Conservation (phyloP, 2,329 filamentous ascomycete genomes). For the Gnomoniopsis smithogilvyi region DNA sequence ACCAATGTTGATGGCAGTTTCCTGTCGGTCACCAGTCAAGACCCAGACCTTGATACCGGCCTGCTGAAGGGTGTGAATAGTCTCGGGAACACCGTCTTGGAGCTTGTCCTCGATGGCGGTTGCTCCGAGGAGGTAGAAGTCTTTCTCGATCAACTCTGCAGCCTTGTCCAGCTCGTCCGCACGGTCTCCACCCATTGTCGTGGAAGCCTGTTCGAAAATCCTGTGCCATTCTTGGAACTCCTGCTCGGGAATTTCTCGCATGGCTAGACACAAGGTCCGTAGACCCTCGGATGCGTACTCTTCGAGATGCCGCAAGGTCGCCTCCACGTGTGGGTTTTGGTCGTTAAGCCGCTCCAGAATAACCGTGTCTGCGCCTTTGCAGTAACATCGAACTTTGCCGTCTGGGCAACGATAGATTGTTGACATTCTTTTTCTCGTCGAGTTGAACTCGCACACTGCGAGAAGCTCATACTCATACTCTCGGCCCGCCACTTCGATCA, state of each 20-base stretch:
- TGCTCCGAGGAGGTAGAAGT: slow-evolving; percentile 86
- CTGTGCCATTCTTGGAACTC: slow-evolving; percentile 86
- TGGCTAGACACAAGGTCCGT: slow-evolving; percentile 88
- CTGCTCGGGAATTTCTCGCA: slow-evolving; percentile 86
- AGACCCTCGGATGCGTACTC: slow-evolving; percentile 97
- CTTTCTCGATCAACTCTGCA: slow-evolving; percentile 89
- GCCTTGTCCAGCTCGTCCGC: slow-evolving; percentile 96
- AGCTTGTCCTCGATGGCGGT: slow-evolving; percentile 97
- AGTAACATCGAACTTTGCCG: slow-evolving; percentile 90
- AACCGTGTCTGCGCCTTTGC: slow-evolving; percentile 96
- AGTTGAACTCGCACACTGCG: slow-evolving; percentile 99
- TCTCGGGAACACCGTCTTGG: slow-evolving; percentile 96
- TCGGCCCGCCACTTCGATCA: slow-evolving; percentile 71
- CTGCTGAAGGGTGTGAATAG: slow-evolving; percentile 93
- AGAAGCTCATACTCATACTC: slow-evolving; percentile 84
- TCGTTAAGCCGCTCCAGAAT: slow-evolving; percentile 86
- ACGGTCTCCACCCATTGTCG: slow-evolving; percentile 87
- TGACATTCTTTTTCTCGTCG: slow-evolving; percentile 95
- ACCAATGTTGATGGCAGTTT: slow-evolving; percentile 98
- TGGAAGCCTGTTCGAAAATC: slow-evolving; percentile 83
- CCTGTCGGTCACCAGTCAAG: slow-evolving; percentile 92
- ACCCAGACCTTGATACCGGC: slow-evolving; percentile 99
- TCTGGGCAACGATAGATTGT: slow-evolving; percentile 95
- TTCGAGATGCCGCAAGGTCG: slow-evolving; percentile 92
- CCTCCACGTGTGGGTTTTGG: slow-evolving; percentile 82